These are phyloP conservation scores for Diplodia intermedia DNA, from an alignment of 2,329 filamentous ascomycete genomes.

Conservation along the genomic window DNA sequence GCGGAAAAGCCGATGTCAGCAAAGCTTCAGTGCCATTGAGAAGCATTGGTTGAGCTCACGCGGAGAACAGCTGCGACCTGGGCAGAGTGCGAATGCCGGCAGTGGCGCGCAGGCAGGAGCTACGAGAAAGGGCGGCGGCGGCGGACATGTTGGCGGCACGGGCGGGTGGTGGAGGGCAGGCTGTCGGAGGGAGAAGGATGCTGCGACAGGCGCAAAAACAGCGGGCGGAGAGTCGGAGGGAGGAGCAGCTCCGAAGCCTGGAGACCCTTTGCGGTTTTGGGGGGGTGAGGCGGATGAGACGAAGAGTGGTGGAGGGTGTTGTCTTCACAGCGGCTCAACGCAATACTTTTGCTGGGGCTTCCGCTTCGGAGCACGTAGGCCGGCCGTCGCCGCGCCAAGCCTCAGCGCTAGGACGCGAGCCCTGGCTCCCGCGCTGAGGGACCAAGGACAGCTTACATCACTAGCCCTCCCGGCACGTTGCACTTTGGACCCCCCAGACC, in stretches of 20 bases:
- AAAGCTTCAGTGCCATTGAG: slow-evolving; percentile 19
- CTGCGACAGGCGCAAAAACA: slow-evolving; percentile 38
- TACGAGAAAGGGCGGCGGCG: slow-evolving; percentile 54
- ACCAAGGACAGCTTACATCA: slow-evolving; percentile 26
- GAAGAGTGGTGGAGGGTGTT: slow-evolving; percentile 26
- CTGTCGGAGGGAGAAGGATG: slow-evolving; percentile 33
- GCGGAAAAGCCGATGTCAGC: slow-evolving; percentile 40
- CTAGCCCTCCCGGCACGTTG: slow-evolving; percentile 15
- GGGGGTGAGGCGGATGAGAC: slow-evolving; percentile 11
- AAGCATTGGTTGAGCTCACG: slow-evolving; percentile 9
- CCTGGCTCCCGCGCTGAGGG: slow-evolving; percentile 1
- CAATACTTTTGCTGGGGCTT: slow-evolving; percentile 32
- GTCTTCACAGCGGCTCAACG: slow-evolving; percentile 26
- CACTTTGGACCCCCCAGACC: slow-evolving; percentile 3
- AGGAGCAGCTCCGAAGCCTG: slow-evolving; percentile 24
- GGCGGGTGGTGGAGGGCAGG: slow-evolving; percentile 39
- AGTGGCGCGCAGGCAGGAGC: slow-evolving; percentile 50
- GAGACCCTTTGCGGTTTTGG: slow-evolving; percentile 6
- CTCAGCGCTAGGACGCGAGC: background rate
- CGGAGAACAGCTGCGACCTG: slow-evolving; percentile 41
- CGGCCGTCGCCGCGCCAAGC: slow-evolving; percentile 19
- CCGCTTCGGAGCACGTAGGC: slow-evolving; percentile 22
- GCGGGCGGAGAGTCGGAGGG: slow-evolving; percentile 19
- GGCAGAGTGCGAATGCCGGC: slow-evolving; percentile 56
- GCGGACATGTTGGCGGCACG: slow-evolving; percentile 60